Base-by-base conservation (phyloP, 805 yeast genomes). In the Saccharomycopsis synnaedendra region DNA sequence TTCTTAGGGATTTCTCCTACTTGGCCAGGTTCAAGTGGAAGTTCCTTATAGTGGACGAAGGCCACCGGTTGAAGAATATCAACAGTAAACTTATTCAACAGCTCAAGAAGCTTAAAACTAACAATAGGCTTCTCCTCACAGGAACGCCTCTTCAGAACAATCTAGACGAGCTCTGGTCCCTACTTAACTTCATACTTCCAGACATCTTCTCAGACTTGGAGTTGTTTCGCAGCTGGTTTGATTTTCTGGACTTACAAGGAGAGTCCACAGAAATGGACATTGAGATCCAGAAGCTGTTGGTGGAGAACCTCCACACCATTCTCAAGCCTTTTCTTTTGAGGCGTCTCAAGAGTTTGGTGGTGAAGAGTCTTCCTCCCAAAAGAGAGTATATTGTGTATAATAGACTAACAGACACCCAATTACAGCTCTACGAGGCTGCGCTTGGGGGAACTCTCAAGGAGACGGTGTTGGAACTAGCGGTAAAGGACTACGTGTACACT, bases 121-220 rank as follows among this genome's bases (percentile, higher is more conserved):
- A 77, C 1, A 90, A 90, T 59, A 68, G 96, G 52, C 67, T 90
- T 42, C 66, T 90, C 31, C 66, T 90, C 9, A 90, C 98, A 0
- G 98, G 98, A n/a, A 90, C 98, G 0, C 97, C 98, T 0, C 68
- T 90, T 45, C 98, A 90, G 62, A 90, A 90, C 61, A 90, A 89
- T 58, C 67, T 90, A 49, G 75, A 82, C 46, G 97, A 93, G 64
- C 66, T 93, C 37, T 90, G 97, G 97, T 83, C 96, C 0, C 67
- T 93, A 49, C 69, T 90, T 47, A 93, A 93, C 60, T 90, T 90
- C 59, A 82, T 93, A 35, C 67, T 90, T 45, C 98, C 98, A 0
- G 96, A 88, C 57, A 84, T 93, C 32, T 90, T 90, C 61, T 85
- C 85, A 40, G 97, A 90, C 62, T 73, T 89, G 51, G 90, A 82